Conservation (phyloP, 2,329 filamentous ascomycete genomes). For the Hypoxylon sp. region DNA sequence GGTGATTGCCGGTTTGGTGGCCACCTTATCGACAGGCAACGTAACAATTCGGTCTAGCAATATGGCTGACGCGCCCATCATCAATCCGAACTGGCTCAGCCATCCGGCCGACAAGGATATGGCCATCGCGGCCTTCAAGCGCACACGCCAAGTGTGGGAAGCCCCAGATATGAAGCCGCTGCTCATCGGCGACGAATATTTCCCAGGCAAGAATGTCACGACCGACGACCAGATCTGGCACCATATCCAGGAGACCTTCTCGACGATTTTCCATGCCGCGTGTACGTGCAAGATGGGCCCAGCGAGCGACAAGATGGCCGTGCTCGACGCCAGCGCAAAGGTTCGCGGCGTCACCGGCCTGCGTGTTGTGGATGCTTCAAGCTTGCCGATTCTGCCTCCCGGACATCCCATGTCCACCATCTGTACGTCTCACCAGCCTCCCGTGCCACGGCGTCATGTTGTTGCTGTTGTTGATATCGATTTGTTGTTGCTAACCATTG, state of each 20-base stretch:
- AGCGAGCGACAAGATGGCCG: conserved; percentile 41
- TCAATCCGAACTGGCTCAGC: conserved; percentile 57
- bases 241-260: conserved; percentile 15
- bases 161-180: neutral
- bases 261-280: conserved; percentile 28
- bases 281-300: conserved; percentile 43
- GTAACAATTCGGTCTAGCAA: conserved; percentile 51
- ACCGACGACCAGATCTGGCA: conserved; percentile 25
- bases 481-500: neutral
- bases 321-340: conserved; percentile 44
- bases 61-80: conserved; percentile 49
- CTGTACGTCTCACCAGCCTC: neutral
- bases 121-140: conserved; percentile 52
- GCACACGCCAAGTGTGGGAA: conserved; percentile 50
- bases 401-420: conserved; percentile 13
- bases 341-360: conserved; percentile 45
- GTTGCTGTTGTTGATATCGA: no score
- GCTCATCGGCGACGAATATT: conserved; percentile 3
- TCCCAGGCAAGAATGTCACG: conserved; percentile 2
- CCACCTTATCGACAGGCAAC: conserved; percentile 54
- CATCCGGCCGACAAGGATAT: conserved; percentile 54
- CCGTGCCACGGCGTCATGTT: neutral
- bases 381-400: conserved; percentile 39
- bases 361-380: conserved; percentile 45
- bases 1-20: conserved; percentile 46